phyloP scores from a whole-genome alignment of 2,329 filamentous ascomycete species.

The Calonectria montana region DNA sequence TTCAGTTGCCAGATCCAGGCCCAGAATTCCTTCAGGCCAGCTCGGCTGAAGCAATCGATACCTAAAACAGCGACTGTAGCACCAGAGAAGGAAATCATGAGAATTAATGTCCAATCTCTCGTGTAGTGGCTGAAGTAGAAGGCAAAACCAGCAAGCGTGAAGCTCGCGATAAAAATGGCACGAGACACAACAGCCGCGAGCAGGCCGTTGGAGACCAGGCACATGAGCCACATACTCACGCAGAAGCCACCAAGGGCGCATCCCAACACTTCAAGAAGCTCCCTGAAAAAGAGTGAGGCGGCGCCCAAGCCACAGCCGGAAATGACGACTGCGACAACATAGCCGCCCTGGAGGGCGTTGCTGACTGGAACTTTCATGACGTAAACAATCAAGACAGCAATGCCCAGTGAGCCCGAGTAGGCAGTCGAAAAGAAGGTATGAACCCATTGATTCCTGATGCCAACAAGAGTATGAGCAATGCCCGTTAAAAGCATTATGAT shows the following conservation, averaged over 20 bases:
- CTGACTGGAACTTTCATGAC: constrained; percentile 84
- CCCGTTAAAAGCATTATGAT: constrained; percentile 81
- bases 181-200: constrained; percentile 72
- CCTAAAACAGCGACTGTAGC: constrained; percentile 84
- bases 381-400: constrained; percentile 87
- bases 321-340: constrained; percentile 81
- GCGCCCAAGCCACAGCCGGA: constrained; percentile 81
- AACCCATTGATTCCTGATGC: constrained; percentile 84
- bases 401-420: constrained; percentile 77
- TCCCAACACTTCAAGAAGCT: constrained; percentile 83
- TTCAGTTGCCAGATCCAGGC: constrained; percentile 91
- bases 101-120: constrained; percentile 81
- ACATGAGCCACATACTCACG: constrained; percentile 90
- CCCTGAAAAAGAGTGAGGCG: constrained; percentile 80
- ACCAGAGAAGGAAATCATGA: constrained; percentile 81
- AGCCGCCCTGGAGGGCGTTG: constrained; percentile 84
- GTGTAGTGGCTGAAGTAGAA: constrained; percentile 84
- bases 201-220: constrained; percentile 80
- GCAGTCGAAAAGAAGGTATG: constrained; percentile 85
- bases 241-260: constrained; percentile 90
- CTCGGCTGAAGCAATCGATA: constrained; percentile 89
- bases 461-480: constrained; percentile 77
- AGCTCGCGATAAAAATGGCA: constrained; percentile 79
- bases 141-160: constrained; percentile 76
- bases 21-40: constrained; percentile 98